Evolutionary conservation across 2,329 filamentous ascomycete species (phyloP), one percentile per base, ranked within the genome.

Genomic region (Diaporthe sp.): DNA sequence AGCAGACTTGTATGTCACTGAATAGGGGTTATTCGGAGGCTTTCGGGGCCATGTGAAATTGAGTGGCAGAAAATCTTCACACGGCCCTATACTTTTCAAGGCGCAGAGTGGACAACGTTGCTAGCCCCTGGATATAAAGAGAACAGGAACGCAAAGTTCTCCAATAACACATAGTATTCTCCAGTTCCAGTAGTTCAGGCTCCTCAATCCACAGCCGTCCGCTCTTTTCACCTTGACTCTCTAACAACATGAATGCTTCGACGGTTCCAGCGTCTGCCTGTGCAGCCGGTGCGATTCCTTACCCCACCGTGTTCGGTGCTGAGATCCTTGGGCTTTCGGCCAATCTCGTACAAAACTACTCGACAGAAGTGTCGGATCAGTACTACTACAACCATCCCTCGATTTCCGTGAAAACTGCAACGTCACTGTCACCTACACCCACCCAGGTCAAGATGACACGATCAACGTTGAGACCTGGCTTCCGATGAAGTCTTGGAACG

Each of bases 261-360:
- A 28, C 17, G 13, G 6, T 47, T 47, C 39, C 60, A 7, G 12
- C 13, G 17, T 65, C 60, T 28, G 60, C 60, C 15, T 65, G 60
- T 25, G 42, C 39, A 12, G 60, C 39, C 60, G 8, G 1, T 22
- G 39, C 60, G 2, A 31, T 65, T 20, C 25, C 60, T 1, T 47
- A 47, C 12, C 60, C 60, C 10, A 47, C 25, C 4, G 60, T 65
- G 25, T 79, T 77, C 22, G 78, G 79, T 15, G 74, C 75, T 6
- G 44, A 77, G 10, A 42, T 80, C 5, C 74, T 78, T 25, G 68
- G 70, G 17, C 28, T 80, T 51, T 49, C 73, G 1, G 77, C 78
- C 4, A 61, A 25, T 15, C 61, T 77, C 13, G 78, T 80, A 8
- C 77, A 76, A 39, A 78, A 79, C 68, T 79, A 72, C 73, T 76